Conservation (phyloP, 192 early-diverging fungal genomes). For the Endogone sp. region DNA sequence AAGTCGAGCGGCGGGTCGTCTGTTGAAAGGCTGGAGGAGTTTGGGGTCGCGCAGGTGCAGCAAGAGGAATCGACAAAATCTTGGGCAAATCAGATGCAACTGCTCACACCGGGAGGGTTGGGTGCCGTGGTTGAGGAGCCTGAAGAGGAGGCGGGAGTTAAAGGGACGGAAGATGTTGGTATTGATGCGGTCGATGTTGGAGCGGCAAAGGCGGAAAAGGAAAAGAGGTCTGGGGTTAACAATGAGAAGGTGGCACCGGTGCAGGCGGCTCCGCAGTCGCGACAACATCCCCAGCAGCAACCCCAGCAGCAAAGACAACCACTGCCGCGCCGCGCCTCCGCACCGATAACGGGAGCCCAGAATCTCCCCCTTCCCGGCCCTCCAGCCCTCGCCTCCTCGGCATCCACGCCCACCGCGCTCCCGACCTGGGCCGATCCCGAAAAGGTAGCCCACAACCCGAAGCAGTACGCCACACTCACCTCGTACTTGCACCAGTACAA, state of each 20-base stretch:
- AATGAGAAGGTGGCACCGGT: not conserved
- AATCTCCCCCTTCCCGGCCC: not conserved
- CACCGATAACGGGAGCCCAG: not conserved
- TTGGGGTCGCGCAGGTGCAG: not conserved
- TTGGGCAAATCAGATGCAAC: not conserved
- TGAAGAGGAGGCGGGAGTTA: not conserved
- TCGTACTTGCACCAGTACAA: conserved; percentile 14
- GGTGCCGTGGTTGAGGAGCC: not conserved
- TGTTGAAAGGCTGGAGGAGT: not conserved
- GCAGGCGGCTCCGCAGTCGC: not conserved
- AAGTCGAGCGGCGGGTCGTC: not conserved
- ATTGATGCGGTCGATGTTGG: not conserved
- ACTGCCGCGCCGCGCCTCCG: not conserved
- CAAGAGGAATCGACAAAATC: not conserved
- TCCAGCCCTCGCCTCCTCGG: not conserved
- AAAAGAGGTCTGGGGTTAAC: not conserved
- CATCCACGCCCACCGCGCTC: not conserved
- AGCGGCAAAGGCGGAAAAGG: not conserved
- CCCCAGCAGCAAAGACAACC: not conserved
- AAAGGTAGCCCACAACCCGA: not conserved
- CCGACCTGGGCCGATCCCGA: not conserved
- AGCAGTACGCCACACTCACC: not conserved
- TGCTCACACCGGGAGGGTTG: not conserved
- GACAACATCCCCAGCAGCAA: not conserved
- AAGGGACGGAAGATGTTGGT: not conserved